These are phyloP conservation scores for Malassezia vespertilionis DNA, from an alignment of 1,284 basidiomycete genomes.

Conservation along the genomic window DNA sequence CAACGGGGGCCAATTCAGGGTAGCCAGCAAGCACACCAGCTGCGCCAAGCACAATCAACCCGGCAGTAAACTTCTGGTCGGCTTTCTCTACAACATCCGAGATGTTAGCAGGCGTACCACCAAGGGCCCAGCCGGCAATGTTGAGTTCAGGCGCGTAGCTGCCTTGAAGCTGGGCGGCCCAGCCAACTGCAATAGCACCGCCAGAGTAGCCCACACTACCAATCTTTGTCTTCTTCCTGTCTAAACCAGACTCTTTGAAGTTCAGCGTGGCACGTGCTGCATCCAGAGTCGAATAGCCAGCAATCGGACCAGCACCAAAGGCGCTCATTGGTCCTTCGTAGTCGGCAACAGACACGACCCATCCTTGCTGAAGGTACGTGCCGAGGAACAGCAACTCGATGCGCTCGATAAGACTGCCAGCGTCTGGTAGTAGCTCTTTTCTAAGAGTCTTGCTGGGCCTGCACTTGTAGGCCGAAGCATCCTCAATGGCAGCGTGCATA, in stretches of 20 bases:
- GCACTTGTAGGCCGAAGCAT: slow-evolving; percentile 21
- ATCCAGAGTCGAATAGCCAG: slow-evolving; percentile 28
- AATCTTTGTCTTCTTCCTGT: slow-evolving; percentile 18
- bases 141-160: slow-evolving; percentile 26
- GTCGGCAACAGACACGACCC: slow-evolving; percentile 27
- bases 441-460: slow-evolving; percentile 20
- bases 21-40: slow-evolving; percentile 21
- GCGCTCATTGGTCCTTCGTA: slow-evolving; percentile 30
- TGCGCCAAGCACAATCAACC: slow-evolving; percentile 26
- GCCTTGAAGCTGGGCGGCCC: slow-evolving; percentile 25
- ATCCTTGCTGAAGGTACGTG: slow-evolving; percentile 15
- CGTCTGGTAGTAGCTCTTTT: slow-evolving; percentile 5
- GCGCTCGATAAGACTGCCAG: neutral
- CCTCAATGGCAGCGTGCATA: slow-evolving; percentile 19
- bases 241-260: slow-evolving; percentile 18
- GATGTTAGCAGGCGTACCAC: slow-evolving; percentile 27
- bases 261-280: slow-evolving; percentile 23
- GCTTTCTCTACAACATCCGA: neutral
- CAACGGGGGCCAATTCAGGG: slow-evolving; percentile 19
- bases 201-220: slow-evolving; percentile 34
- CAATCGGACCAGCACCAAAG: slow-evolving; percentile 27
- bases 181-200: slow-evolving; percentile 32
- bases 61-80: neutral
- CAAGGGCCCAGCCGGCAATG: slow-evolving; percentile 25
- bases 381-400: neutral